Conservation (phyloP, 345 rosid species). For the Eutrema japonicum region DNA sequence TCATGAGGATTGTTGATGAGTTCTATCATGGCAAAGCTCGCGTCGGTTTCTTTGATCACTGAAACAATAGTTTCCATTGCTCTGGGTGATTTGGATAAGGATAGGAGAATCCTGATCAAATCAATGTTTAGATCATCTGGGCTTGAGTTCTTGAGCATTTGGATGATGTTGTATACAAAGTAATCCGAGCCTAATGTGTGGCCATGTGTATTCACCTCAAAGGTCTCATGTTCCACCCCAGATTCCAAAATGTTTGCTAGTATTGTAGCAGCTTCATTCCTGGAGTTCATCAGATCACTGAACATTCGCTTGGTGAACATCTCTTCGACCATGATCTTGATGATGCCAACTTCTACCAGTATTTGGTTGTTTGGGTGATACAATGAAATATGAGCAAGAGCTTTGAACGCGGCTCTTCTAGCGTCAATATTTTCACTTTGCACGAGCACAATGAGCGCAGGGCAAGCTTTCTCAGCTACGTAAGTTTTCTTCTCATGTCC, state of each 20-base stretch:
- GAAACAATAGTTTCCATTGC: slow-evolving; percentile 60
- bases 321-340: slow-evolving; percentile 73
- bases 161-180: slow-evolving; percentile 61
- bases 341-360: slow-evolving; percentile 62
- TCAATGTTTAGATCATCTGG: slow-evolving; percentile 69
- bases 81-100: slow-evolving; percentile 66
- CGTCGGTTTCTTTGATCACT: slow-evolving; percentile 67
- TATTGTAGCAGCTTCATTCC: slow-evolving; percentile 70
- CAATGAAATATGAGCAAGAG: slow-evolving; percentile 71
- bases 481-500: slow-evolving; percentile 60
- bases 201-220: slow-evolving; percentile 62
- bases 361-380: slow-evolving; percentile 62
- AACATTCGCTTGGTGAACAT: slow-evolving; percentile 60
- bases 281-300: slow-evolving; percentile 64
- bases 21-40: slow-evolving; percentile 69
- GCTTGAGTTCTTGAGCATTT: slow-evolving; percentile 72
- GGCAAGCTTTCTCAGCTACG: slow-evolving; percentile 72
- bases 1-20: slow-evolving; percentile 78
- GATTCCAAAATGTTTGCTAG: slow-evolving; percentile 81
- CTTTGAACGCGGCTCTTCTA: slow-evolving; percentile 67
- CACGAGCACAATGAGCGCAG: slow-evolving; percentile 66
- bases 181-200: slow-evolving; percentile 75
- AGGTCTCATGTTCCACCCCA: slow-evolving; percentile 59
- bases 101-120: slow-evolving; percentile 69
- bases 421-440: slow-evolving; percentile 55